Base-by-base conservation (phyloP, 805 yeast species). In the Wickerhamiella kurtzmanii region DNA sequence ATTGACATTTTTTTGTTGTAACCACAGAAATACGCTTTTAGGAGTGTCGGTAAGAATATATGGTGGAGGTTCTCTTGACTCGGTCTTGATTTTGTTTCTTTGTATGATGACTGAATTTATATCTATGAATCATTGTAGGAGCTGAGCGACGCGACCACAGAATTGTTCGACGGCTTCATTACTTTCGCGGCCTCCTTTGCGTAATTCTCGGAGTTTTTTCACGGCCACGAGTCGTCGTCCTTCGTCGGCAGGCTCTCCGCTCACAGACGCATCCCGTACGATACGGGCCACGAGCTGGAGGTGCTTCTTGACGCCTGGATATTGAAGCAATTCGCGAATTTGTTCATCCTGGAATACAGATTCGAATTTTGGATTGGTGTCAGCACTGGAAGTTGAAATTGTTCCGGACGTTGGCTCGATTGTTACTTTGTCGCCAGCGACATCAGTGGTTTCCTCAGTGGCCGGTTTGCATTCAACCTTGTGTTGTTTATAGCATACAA, bases 161-260 rank as follows among this genome's bases (percentile, higher is more conserved):
- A 41, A 41, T 21, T 41, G 35, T 59, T 82, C 88, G 3, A 84
- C 76, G 20, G 79, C 62, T 50, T 68, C 76, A 56, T 84, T 84
- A 44, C 74, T 75, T 53, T 83, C 85, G 0, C 67, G 46, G 0
- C 94, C 94, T 3, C 81, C 80, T 2, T 57, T 59, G 32, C 94
- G 63, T 15, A 84, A 63, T 46, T 75, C 76, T 5, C 75, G 68
- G 8, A 84, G 64, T 53, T 80, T 77, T 53, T 75, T 70, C 50
- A 77, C 72, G 2, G 83, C 83, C 11, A 80, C 70, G 21, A 74
- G 79, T 20, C 65, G 53, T 35, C 83, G 62, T 18, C 79, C 77
- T 20, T 79, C 85, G 8, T 60, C 49, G 17, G 70, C 68, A 19
- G 65, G 63, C 52, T 77, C 83, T 9, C 70, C 69, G 2, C 80